Evolutionary conservation across 441 rosid species (phyloP), one percentile per base, ranked within the genome.

Genomic region (Corymbia calophylla): DNA sequence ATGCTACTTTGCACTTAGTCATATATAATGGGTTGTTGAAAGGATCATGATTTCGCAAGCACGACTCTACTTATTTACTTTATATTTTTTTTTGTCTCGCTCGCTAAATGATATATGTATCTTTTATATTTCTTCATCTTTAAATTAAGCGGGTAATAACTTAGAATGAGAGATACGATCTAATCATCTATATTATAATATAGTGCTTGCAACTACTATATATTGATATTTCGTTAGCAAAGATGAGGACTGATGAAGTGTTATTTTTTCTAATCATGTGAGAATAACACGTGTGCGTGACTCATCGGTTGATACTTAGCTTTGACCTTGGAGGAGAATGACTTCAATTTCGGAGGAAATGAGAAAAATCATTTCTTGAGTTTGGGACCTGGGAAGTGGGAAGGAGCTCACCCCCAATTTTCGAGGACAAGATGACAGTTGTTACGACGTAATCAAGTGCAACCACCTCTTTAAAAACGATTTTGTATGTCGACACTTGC

Each of bases 1-100:
- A 15, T 0, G 0, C 19, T 64, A 7, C 5, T n/a, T n/a, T 64
- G n/a, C 7, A 31, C 10, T 7, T n/a, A n/a, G 1, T 64, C 35
- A n/a, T 64, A 64, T 7, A n/a, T n/a, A 7, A n/a, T 15, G 14
- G 19, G 19, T 32, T 5, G 16, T 9, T 19, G 13, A 70, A 70
- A 68, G 14, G 7, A 32, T 68, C 1, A 0, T 8, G 0, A 70
- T 32, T 14, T 70, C 12, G 10, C 1, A 1, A 70, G 80, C 80
- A 5, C 1, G 15, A 70, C 80, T 32, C 10, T 70, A 70, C 8
- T 32, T 32, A 70, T 18, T 9, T 32, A 18, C 35, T 1, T 11
- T 32, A 18, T 35, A 35, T 39, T 39, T 17, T 70, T 68, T 32
- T 19, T 35, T 14, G 29, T 35, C 19, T 1, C 39, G 2, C 15